Evolutionary conservation across 768 basidiomycete species (phyloP).

Genomic region (Bullera alba): DNA sequence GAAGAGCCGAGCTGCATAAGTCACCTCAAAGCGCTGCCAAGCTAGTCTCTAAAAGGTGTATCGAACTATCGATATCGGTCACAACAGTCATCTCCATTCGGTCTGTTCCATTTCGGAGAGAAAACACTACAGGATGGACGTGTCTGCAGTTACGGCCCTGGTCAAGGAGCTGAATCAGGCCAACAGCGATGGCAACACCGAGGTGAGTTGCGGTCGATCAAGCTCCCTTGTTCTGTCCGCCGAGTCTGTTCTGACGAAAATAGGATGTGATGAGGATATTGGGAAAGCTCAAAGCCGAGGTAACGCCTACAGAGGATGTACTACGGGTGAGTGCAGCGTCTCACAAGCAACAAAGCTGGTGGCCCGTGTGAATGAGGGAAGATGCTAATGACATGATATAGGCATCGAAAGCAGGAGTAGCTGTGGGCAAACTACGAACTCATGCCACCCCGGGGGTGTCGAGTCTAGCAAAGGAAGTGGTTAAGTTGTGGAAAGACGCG

Average conservation of each 20-base stretch:
- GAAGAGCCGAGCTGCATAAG: no score
- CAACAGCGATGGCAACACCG: slow-evolving; percentile 21
- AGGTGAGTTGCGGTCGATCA: slow-evolving; percentile 14
- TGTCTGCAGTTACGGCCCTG: slow-evolving; percentile 11
- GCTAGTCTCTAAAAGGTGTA: no score
- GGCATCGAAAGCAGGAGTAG: slow-evolving; percentile 43
- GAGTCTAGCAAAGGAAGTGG: slow-evolving; percentile 36
- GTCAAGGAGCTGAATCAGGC: slow-evolving; percentile 34
- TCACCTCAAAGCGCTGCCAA: no score
- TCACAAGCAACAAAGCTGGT: neutral
- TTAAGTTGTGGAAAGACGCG: slow-evolving; percentile 41
- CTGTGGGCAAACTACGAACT: slow-evolving; percentile 38
- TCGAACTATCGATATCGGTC: no score
- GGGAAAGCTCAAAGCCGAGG: slow-evolving; percentile 27
- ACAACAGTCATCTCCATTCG: no score
- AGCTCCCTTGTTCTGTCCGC: neutral
- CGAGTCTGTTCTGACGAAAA: neutral
- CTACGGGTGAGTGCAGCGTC: slow-evolving; percentile 27
- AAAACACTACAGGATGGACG: no score
- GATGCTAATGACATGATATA: slow-evolving; percentile 8
- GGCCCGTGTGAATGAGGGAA: neutral
- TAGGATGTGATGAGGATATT: slow-evolving; percentile 36
- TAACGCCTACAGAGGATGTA: slow-evolving; percentile 36
- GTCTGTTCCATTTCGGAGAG: no score
- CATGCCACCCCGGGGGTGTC: slow-evolving; percentile 19